These are phyloP conservation scores for Rhizopogon rudus DNA, from an alignment of 768 basidiomycete genomes.

Conservation along the genomic window DNA sequence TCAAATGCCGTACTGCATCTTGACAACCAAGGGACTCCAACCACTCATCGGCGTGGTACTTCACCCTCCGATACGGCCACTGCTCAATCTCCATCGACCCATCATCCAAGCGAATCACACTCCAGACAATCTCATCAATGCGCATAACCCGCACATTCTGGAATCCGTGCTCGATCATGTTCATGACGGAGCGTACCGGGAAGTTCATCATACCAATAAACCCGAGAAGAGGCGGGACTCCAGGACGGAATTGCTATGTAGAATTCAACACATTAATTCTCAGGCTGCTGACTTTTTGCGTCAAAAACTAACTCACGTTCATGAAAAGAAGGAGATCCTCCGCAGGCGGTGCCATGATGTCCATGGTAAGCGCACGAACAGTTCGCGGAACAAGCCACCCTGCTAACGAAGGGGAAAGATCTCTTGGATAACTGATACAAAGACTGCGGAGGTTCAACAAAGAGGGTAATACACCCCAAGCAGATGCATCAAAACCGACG, in stretches of 20 bases:
- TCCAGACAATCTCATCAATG: constrained; percentile 52
- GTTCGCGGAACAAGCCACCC: constrained; percentile 62
- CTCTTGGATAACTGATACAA: constrained; percentile 58
- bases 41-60: constrained; percentile 55
- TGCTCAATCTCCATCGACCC: constrained; percentile 41
- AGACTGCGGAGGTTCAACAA: constrained; percentile 48
- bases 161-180: constrained; percentile 55
- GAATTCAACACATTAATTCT: background rate
- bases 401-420: constrained; percentile 57
- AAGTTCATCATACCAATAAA: constrained; percentile 55
- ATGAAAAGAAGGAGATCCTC: constrained; percentile 40
- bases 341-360: constrained; percentile 27
- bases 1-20: constrained; percentile 36
- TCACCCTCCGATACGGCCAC: constrained; percentile 50
- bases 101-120: constrained; percentile 32
- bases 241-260: constrained; percentile 54
- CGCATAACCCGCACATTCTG: constrained; percentile 54
- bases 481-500: constrained; percentile 63
- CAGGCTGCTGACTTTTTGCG: background rate
- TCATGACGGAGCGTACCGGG: constrained; percentile 32
- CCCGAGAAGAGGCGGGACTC: constrained; percentile 46
- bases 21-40: constrained; percentile 62
- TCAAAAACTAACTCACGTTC: constrained; percentile 26
- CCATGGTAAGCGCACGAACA: constrained; percentile 44
- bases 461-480: constrained; percentile 67